Base-by-base conservation (phyloP, 2,329 filamentous ascomycete genomes). In the Bertia moriformis region DNA sequence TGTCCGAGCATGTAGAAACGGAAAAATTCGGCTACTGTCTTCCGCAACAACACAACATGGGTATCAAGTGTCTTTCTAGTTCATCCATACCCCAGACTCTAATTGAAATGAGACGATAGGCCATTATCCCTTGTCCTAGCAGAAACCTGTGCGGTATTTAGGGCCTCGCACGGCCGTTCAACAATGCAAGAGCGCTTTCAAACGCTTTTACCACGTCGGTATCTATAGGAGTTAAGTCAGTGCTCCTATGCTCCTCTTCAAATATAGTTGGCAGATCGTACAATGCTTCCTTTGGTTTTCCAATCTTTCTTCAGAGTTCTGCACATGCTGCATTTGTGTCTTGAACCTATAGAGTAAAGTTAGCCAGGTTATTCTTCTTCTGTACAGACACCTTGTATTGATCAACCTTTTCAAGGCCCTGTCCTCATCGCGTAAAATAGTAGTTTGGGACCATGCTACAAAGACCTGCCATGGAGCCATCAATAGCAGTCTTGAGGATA, bases 201-300 rank as follows among this genome's bases (percentile, higher is more conserved):
- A 35, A 35, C 12, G 32, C 32, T 18, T 35, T 35, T 15, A 35
- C 32, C 10, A 35, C 32, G 10, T 35, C 32, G 10, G 10, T 15
- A 17, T 35, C 32, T 35, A 7, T 15, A 17, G 22, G n/a, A n/a
- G 7, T 10, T 7, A 7, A 27, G 22, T n/a, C n/a, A n/a, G n/a
- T n/a, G n/a, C n/a, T n/a, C n/a, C n/a, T n/a, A n/a, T n/a, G n/a
- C n/a, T n/a, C n/a, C n/a, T n/a, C 22, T 27, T 27, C 22, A 27
- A 27, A 27, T n/a, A 35, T 10, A 14, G 15, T 35, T 35, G 10
- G 17, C 7, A 12, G 36, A 15, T 46, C 67, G 48, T 60, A 77
- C 73, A 77, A 44, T 77, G 73, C 38, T 61, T 58, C 43, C 69
- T 65, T 48, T 66, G 74, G 40, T 62, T 54, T 46, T 73, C 69